Evolutionary conservation across 23 red algal genomes (phyloP), one percentile per base, ranked within the genome.

Genomic region (Rhodosorus marinus): DNA sequence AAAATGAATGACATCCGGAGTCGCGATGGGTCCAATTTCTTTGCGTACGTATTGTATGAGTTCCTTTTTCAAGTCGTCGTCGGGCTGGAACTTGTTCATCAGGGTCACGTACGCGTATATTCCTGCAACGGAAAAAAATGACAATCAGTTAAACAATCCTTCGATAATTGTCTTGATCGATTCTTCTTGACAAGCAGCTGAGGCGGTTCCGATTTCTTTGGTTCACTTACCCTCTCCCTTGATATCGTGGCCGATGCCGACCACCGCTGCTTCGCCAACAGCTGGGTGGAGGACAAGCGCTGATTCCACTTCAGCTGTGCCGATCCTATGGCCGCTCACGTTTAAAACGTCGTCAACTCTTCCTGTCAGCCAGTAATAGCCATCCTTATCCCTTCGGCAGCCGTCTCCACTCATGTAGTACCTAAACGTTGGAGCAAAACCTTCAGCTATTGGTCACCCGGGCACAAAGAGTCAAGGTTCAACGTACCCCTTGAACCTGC

Each of bases 351-450:
- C 90, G 62, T 98, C 90, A 5, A 85, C 72, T 5, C 90, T 63
- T 32, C 90, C 90, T 43, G 90, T 98, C 9, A 98, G 56, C 78
- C 78, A 98, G 19, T 75, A 80, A 49, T 98, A 77, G 2, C 90
- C 90, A 32, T 98, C 77, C 0, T 26, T 51, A 41, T 98, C 90
- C 9, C 90, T 64, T 24, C 78, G 80, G 29, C 73, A 78, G 0
- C 90, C 90, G 45, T 98, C 90, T 14, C 90, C 90, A 0, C 79
- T 86, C 78, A 85, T 62, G 35, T 98, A 98, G 51, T 64, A 64
- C n/a, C n/a, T n/a, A n/a, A n/a, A n/a, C n/a, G n/a, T n/a, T n/a
- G n/a, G n/a, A n/a, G n/a, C n/a, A n/a, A n/a, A n/a, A n/a, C n/a
- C n/a, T n/a, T n/a, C n/a, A n/a, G n/a, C n/a, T n/a, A n/a, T n/a